A percentile compares a stretch with the other conserved stretches of the same genome.
Evolutionary conservation across 2,329 filamentous ascomycete species (phyloP).

Genomic region (Plenodomus lindquistii): DNA sequence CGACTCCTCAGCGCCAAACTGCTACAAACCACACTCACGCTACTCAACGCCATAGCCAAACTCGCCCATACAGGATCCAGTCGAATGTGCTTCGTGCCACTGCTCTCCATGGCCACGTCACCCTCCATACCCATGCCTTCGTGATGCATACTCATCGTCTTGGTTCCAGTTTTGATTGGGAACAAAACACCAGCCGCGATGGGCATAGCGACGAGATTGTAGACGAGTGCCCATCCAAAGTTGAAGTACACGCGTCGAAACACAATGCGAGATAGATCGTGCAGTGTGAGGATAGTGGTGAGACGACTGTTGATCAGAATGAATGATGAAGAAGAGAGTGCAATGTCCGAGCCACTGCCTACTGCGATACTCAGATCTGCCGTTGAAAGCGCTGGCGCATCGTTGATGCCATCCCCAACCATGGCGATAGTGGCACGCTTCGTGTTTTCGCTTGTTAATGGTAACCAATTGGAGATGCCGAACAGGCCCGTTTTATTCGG

Average conservation of each 20-base stretch:
- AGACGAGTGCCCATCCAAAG: conserved; percentile 82
- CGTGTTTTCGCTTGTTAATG: background rate
- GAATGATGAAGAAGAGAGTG: conserved; percentile 80
- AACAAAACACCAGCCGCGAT: conserved; percentile 81
- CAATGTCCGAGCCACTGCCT: conserved; percentile 79
- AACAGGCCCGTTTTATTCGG: conserved; percentile 20
- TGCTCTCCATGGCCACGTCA: conserved; percentile 43
- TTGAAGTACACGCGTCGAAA: conserved; percentile 82
- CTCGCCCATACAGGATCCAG: conserved; percentile 84
- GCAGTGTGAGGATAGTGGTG: conserved; percentile 70
- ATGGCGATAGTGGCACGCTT: conserved; percentile 70
- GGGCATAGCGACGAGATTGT: conserved; percentile 78
- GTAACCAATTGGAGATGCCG: conserved; percentile 17
- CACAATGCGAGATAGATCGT: conserved; percentile 71
- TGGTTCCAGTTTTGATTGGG: conserved; percentile 54
- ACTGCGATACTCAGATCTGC: conserved; percentile 85
- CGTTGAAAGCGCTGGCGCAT: conserved; percentile 76
- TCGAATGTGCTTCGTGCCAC: conserved; percentile 59
- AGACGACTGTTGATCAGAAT: conserved; percentile 76
- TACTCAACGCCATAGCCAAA: conserved; percentile 90
- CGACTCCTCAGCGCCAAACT: conserved; percentile 69
- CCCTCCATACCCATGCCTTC: conserved; percentile 35
- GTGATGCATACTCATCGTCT: conserved; percentile 51
- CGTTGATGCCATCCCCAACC: conserved; percentile 87
- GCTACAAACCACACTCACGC: conserved; percentile 84